Evolutionary conservation across 2,329 filamentous ascomycete species (phyloP).

Genomic region (Chalaropsis ovoidea): DNA sequence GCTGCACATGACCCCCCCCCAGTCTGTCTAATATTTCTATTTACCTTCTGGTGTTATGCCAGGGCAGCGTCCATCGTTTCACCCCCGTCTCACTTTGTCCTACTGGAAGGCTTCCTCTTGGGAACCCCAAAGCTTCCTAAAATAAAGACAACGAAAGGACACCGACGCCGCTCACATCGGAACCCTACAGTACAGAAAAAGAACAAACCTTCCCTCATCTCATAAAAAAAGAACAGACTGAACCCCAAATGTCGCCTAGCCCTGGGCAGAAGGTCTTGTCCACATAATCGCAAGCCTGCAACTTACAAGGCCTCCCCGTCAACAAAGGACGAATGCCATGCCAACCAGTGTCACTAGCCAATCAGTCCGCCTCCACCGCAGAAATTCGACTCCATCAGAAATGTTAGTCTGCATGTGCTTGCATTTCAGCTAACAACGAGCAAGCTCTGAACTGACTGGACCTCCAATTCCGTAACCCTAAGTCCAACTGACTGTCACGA

Average conservation of each 20-base stretch:
- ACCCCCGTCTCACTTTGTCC: constrained; percentile 16
- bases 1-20: not conserved
- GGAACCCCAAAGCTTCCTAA: constrained; percentile 1
- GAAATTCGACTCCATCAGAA: not conserved
- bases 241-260: not conserved
- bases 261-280: not conserved
- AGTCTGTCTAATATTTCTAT: not conserved
- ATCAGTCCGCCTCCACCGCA: not conserved
- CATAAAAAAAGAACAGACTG: not conserved
- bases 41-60: constrained; percentile 7
- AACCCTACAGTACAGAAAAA: not conserved
- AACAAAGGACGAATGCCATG: not conserved
- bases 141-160: constrained; percentile 2
- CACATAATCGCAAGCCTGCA: not conserved
- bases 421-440: not conserved
- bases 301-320: not conserved
- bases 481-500: no score
- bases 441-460: no score
- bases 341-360: not conserved
- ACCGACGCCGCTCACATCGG: not conserved
- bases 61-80: constrained; percentile 16
- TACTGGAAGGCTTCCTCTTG: not conserved
- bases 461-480: no score
- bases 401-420: not conserved
- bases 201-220: not conserved